Percentiles rank a stretch among this genome's conserved stretches.
Evolutionary conservation across 805 yeast genomes (phyloP).

Genomic region (Candida boleticola): DNA sequence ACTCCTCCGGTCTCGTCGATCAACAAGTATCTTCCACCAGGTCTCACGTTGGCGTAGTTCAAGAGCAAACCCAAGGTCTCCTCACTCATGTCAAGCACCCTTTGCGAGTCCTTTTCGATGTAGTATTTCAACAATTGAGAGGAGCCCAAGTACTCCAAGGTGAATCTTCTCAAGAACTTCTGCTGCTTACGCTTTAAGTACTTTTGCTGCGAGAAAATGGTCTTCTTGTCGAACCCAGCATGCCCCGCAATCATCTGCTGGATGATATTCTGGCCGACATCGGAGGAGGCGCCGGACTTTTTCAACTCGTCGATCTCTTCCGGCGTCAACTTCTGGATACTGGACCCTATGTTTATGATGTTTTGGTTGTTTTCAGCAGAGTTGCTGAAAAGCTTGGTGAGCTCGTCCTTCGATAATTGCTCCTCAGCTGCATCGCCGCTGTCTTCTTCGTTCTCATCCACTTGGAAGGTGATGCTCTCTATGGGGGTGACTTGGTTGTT

Average conservation of each 20-base stretch:
- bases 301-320: slow-evolving; percentile 87
- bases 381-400: slow-evolving; percentile 35
- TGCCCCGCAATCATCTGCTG: slow-evolving; percentile 81
- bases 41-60: slow-evolving; percentile 76
- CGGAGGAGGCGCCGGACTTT: slow-evolving; percentile 58
- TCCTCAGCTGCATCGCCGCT: slow-evolving; percentile 19
- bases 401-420: slow-evolving; percentile 32
- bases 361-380: slow-evolving; percentile 65
- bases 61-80: slow-evolving; percentile 80
- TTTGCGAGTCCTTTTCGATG: slow-evolving; percentile 70
- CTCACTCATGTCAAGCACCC: slow-evolving; percentile 76
- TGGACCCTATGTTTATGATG: slow-evolving; percentile 63
- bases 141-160: slow-evolving; percentile 72
- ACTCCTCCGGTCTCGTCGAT: slow-evolving; percentile 95
- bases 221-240: slow-evolving; percentile 83
- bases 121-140: slow-evolving; percentile 71
- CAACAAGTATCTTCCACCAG: slow-evolving; percentile 86
- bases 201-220: slow-evolving; percentile 86
- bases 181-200: slow-evolving; percentile 88
- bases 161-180: slow-evolving; percentile 83
- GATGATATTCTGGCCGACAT: slow-evolving; percentile 73
- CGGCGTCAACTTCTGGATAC: slow-evolving; percentile 68
- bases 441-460: slow-evolving; percentile 29
- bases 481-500: slow-evolving; percentile 52
- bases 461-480: slow-evolving; percentile 32